phyloP scores from a whole-genome alignment of 1,284 basidiomycete species.

The Trichosporon asahii region DNA sequence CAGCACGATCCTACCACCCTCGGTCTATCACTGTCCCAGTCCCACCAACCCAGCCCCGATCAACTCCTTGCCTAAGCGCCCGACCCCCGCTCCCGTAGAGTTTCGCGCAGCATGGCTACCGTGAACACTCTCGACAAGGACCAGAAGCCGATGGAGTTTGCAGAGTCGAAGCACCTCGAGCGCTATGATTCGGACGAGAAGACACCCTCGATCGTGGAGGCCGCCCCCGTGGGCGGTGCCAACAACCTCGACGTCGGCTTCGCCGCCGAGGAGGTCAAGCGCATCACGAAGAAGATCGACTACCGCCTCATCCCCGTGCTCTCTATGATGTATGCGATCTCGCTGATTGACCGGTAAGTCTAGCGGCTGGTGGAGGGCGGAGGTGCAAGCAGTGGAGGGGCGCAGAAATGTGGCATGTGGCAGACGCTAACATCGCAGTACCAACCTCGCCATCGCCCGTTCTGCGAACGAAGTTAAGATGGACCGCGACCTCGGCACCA shows the following conservation, averaged over 20 bases:
- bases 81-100: background rate
- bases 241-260: constrained; percentile 20
- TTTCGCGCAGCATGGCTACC: background rate
- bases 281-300: constrained; percentile 24
- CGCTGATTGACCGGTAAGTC: constrained; percentile 18
- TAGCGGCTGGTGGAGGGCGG: background rate
- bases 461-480: constrained; percentile 25
- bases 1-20: too few species aligned
- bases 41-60: too few species aligned
- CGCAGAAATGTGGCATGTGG: background rate
- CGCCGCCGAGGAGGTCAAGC: constrained; percentile 13
- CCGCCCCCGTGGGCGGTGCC: background rate
- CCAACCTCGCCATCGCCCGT: constrained; percentile 30
- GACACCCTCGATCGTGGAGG: background rate
- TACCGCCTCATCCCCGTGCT: constrained; percentile 23
- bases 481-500: constrained; percentile 28
- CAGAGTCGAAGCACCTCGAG: background rate
- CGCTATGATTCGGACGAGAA: constrained; percentile 4
- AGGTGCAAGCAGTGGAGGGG: background rate
- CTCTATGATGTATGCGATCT: constrained; percentile 22
- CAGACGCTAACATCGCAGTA: background rate
- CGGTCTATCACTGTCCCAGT: too few species aligned
- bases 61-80: background rate
- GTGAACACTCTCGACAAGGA: constrained; percentile 1
- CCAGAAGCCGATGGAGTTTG: background rate